phyloP scores from a whole-genome alignment of 805 yeast species.

The Candida morakotiae region DNA sequence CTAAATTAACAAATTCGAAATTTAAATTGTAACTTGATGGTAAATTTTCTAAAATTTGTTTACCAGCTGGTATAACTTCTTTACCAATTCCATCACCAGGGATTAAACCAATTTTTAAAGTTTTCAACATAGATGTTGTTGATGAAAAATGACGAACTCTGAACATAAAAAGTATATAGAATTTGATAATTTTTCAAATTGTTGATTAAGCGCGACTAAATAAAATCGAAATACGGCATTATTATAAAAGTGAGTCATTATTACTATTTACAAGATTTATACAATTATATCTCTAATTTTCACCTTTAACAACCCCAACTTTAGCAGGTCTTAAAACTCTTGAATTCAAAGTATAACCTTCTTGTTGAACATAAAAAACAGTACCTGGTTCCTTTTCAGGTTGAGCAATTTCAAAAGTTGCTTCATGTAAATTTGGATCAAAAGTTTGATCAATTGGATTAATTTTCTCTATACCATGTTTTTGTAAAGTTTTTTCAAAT shows the following conservation, averaged over 20 bases:
- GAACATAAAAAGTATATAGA: conserved; percentile 7
- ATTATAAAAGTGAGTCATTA: not conserved
- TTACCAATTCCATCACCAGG: conserved; percentile 99
- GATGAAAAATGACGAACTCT: conserved; percentile 30
- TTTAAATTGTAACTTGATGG: conserved; percentile 71
- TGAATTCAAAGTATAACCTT: conserved; percentile 80
- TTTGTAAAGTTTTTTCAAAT: conserved; percentile 75
- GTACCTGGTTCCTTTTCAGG: conserved; percentile 90
- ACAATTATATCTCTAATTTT: conserved; percentile 1
- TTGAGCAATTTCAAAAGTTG: conserved; percentile 82
- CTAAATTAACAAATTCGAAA: conserved; percentile 82
- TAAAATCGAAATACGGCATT: conserved; percentile 1
- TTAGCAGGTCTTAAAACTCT: conserved; percentile 93
- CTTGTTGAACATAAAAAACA: conserved; percentile 87
- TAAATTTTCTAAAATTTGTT: conserved; percentile 76
- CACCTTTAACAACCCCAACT: conserved; percentile 83
- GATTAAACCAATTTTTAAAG: conserved; percentile 59
- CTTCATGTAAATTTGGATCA: conserved; percentile 92
- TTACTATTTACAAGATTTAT: conserved; percentile 1
- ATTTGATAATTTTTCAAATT: not conserved
- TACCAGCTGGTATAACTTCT: conserved; percentile 97
- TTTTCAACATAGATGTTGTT: conserved; percentile 26
- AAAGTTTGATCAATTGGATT: conserved; percentile 82
- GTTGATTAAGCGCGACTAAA: conserved; percentile 2
- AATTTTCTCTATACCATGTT: conserved; percentile 76